Evolutionary conservation across 192 early-diverging fungal genomes (phyloP).

Genomic region (Fimicolochytrium jonesii): DNA sequence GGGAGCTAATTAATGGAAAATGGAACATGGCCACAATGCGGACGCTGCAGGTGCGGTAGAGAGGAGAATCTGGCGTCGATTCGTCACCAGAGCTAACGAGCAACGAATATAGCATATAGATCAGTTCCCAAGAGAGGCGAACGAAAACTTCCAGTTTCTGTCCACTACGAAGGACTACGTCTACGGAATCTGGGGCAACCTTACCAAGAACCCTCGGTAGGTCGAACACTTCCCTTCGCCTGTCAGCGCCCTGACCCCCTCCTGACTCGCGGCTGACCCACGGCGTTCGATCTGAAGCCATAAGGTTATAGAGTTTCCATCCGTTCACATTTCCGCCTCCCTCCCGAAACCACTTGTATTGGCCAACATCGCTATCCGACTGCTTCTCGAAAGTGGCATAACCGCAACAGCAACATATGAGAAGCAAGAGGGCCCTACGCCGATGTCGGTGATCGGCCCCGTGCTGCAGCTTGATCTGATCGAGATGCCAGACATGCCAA

Average conservation of each 20-base stretch:
- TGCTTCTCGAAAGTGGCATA: constrained; percentile 35
- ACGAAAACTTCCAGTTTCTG: constrained; percentile 52
- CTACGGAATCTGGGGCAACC: constrained; percentile 51
- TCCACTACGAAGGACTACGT: constrained; percentile 17
- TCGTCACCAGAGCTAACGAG: neutral
- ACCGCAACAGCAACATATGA: constrained; percentile 28
- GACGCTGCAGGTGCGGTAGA: constrained; percentile 33
- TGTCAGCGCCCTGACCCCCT: neutral
- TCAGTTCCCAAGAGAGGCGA: constrained; percentile 39
- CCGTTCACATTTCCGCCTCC: constrained; percentile 33
- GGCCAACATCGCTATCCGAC: constrained; percentile 44
- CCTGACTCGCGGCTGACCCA: neutral
- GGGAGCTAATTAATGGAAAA: constrained; percentile 35
- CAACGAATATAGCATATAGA: constrained; percentile 44
- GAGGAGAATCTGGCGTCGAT: neutral
- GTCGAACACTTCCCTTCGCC: neutral
- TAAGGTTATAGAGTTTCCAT: constrained; percentile 47
- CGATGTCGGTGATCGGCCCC: constrained; percentile 38
- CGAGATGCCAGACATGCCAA: constrained; percentile 51
- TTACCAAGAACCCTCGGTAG: constrained; percentile 51
- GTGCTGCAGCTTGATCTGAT: constrained; percentile 45
- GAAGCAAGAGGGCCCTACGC: constrained; percentile 15
- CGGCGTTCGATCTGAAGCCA: constrained; percentile 19
- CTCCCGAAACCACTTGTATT: constrained; percentile 53
- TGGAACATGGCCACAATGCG: constrained; percentile 39